Conservation (phyloP, 1,284 basidiomycete species). For the Ceratobasidium sp. region DNA sequence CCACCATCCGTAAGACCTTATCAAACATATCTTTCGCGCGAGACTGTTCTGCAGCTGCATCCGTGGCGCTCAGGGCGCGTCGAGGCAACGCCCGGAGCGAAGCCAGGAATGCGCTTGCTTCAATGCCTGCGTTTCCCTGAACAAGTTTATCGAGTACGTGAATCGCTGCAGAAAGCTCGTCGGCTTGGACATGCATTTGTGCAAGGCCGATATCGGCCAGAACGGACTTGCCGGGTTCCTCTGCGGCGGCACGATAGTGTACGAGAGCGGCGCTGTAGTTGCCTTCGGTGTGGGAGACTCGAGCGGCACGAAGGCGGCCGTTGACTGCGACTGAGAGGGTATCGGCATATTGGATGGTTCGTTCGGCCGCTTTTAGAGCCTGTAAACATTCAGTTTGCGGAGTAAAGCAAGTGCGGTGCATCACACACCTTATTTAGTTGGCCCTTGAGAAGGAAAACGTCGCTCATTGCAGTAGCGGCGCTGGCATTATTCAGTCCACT, state of each 20-base stretch:
- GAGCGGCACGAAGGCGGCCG: conserved; percentile 79
- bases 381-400: conserved; percentile 50
- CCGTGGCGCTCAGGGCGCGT: conserved; percentile 77
- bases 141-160: conserved; percentile 87
- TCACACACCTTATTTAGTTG: conserved; percentile 46
- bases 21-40: conserved; percentile 86
- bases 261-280: conserved; percentile 70
- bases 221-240: conserved; percentile 77
- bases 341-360: conserved; percentile 91
- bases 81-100: conserved; percentile 83
- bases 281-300: conserved; percentile 79
- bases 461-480: conserved; percentile 80
- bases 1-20: conserved; percentile 73
- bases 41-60: conserved; percentile 73
- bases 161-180: conserved; percentile 81
- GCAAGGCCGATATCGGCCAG: conserved; percentile 85
- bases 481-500: conserved; percentile 74
- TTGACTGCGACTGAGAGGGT: conserved; percentile 82
- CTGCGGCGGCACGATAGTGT: conserved; percentile 79
- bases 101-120: conserved; percentile 89
- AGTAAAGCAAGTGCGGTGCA: background rate
- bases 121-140: conserved; percentile 62
- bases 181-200: conserved; percentile 84
- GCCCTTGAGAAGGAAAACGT: conserved; percentile 75
- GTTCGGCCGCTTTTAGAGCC: conserved; percentile 90